Evolutionary conservation across 2,329 filamentous ascomycete species (phyloP), one percentile per base, ranked within the genome.

Genomic region (Aspergillus ibericus): DNA sequence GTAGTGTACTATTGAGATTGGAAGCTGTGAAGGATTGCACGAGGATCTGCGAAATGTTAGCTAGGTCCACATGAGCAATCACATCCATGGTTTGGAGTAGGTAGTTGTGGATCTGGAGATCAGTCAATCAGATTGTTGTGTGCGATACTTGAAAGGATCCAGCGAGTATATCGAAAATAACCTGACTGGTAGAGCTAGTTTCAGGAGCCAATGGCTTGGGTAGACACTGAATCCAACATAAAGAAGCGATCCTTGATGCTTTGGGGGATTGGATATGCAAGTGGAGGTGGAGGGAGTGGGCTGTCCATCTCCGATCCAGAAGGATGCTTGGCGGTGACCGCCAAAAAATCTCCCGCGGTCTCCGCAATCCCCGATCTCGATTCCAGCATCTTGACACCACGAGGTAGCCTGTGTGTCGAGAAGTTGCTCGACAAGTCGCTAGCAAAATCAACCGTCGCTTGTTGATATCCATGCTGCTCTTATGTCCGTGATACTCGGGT

Each of bases 401-500:
- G 6, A 16, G n/a, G 22, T 18, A 53, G 16, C 12, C 6, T 16
- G 36, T 2, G n/a, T 42, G 22, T 36, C 1, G 20, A 36, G 29
- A 6, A 42, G 6, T 20, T 18, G 22, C 35, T 32, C 10, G 22
- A 27, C 27, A 7, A 16, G 25, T 38, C 13, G 7, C 16, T 8
- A 16, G 35, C 8, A 16, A 8, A 16, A 47, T 25, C 42, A 25
- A 29, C 15, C 42, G 4, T 47, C 42, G 44, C 38, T 35, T 34
- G 49, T 51, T 32, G 38, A 18, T 22, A 8, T 62, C 49, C 38
- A 67, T 66, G 61, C 53, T 61, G 62, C 58, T 60, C 64, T 36
- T 50, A 70, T 71, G 62, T 63, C 60, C 36, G 55, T 66, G 56
- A 61, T 53, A 57, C 16, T 61, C 56, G 62, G 62, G 62, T 59